Evolutionary conservation across 768 basidiomycete genomes (phyloP), one percentile per base, ranked within the genome.

Genomic region (Lactifluus echinatus): DNA sequence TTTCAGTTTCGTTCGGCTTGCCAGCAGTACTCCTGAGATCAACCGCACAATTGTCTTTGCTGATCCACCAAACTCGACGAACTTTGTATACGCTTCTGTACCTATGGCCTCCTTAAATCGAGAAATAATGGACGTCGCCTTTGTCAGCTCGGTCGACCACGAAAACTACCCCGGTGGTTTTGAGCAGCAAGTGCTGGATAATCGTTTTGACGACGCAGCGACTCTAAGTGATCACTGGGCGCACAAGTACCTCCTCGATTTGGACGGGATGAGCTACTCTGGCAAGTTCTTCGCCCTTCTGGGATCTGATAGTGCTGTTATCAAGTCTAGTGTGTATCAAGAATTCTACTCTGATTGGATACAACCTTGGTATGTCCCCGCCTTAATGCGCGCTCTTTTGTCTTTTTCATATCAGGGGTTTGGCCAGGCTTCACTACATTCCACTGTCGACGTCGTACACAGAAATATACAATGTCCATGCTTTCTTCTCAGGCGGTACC

Each of bases 261-360:
- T 98, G 55, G 94, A 96, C 66, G 94, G 95, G 15, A 94, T 93
- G 89, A 86, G 89, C 19, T 98, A 97, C 70, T 92, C 87, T 26
- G 94, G 86, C 2, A 78, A 92, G 12, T 93, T 96, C 69, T 83
- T 92, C 78, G 79, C 85, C 0, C 83, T 91, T 67, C 70, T 93
- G 64, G 86, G 85, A 42, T 93, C 87, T 52, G 92, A 95, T 68
- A 91, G 90, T 60, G 89, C 84, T 2, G 89, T 92, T 10, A 71
- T 98, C 58, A 97, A 98, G 72, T 78, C 87, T 19, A 94, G 92
- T 0, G 84, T 96, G 2, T 95, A 95, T 68, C 81, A 85, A 36
- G 95, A 97, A 68, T 97, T 82, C 71, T 94, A 85, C 72, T 83
- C 80, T 1, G 92, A 88, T 54, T 94, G 94, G 91, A 82, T 93